Conservation (phyloP, 345 rosid species). For the Toxicodendron radicans region DNA sequence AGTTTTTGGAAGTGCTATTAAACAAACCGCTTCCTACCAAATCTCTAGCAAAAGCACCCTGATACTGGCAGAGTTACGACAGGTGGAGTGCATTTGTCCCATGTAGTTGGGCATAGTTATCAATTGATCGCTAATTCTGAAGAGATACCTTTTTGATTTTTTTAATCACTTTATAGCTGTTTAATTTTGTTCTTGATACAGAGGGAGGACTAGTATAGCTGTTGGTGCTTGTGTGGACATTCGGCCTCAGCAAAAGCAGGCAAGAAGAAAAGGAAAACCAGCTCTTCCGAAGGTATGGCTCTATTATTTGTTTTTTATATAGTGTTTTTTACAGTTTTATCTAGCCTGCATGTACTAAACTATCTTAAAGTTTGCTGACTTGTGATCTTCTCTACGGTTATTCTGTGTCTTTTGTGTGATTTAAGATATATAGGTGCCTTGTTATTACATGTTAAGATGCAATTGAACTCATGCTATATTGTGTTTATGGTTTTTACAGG, state of each 20-base stretch:
- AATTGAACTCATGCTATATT: not conserved
- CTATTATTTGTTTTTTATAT: not conserved
- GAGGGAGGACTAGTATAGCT: constrained; percentile 93
- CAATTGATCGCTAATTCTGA: not conserved
- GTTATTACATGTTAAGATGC: not conserved
- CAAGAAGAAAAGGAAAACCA: constrained; percentile 61
- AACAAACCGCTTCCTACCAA: too few relatives aligned
- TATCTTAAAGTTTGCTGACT: not conserved
- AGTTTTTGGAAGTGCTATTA: too few relatives aligned
- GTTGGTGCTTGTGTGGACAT: constrained; percentile 50
- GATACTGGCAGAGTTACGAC: not conserved
- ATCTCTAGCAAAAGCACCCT: not conserved
- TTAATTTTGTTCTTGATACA: constrained; percentile 34
- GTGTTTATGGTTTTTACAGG: constrained; percentile 37
- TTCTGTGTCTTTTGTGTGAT: not conserved
- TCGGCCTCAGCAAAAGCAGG: constrained; percentile 50
- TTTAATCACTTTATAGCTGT: not conserved
- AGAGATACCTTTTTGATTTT: not conserved
- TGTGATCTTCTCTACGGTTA: not conserved
- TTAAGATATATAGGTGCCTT: not conserved
- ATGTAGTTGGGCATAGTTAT: too few relatives aligned
- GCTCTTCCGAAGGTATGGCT: constrained; percentile 61
- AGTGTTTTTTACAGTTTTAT: constrained; percentile 1
- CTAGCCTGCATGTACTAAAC: not conserved
- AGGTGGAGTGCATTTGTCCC: not conserved